Evolutionary conservation across 208 protist genomes (phyloP).

Genomic region (Leishmania turanica): DNA sequence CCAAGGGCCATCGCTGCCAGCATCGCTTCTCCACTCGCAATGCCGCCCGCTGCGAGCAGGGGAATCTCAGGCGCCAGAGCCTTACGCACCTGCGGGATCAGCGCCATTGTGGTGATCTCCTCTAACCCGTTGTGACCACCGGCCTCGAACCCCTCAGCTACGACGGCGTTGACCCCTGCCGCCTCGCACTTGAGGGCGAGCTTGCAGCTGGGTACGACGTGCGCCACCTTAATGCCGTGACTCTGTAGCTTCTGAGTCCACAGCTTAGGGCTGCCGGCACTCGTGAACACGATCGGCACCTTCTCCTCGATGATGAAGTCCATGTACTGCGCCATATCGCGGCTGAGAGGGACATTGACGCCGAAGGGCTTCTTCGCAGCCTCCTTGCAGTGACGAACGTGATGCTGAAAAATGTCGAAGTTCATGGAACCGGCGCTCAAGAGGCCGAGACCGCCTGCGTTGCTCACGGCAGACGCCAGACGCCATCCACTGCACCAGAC

Average conservation of each 20-base stretch:
- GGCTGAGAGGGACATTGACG: constrained; percentile 73
- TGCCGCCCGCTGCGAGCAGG: constrained; percentile 74
- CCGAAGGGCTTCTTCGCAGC: constrained; percentile 73
- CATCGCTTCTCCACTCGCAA: constrained; percentile 62
- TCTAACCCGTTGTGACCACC: constrained; percentile 70
- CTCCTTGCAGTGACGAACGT: constrained; percentile 48
- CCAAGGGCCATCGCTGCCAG: constrained; percentile 72
- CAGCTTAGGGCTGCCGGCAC: constrained; percentile 75
- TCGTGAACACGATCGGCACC: constrained; percentile 88
- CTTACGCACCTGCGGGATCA: constrained; percentile 62
- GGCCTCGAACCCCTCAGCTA: constrained; percentile 83
- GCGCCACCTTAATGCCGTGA: constrained; percentile 68
- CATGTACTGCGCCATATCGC: constrained; percentile 47
- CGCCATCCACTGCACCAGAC: constrained; percentile 81
- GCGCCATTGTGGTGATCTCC: constrained; percentile 69
- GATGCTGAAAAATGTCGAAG: constrained; percentile 60
- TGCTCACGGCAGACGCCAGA: constrained; percentile 80
- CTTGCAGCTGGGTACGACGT: constrained; percentile 82
- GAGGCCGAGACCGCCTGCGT: constrained; percentile 88
- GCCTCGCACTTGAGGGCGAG: constrained; percentile 76
- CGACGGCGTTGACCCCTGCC: constrained; percentile 76
- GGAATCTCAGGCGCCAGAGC: constrained; percentile 65
- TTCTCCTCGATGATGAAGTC: constrained; percentile 81
- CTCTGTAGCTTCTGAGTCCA: constrained; percentile 74
- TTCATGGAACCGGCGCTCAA: constrained; percentile 79